Evolutionary conservation across 2,329 filamentous ascomycete species (phyloP), one percentile per base, ranked within the genome.

Genomic region (Dendrostoma leiphaemia): DNA sequence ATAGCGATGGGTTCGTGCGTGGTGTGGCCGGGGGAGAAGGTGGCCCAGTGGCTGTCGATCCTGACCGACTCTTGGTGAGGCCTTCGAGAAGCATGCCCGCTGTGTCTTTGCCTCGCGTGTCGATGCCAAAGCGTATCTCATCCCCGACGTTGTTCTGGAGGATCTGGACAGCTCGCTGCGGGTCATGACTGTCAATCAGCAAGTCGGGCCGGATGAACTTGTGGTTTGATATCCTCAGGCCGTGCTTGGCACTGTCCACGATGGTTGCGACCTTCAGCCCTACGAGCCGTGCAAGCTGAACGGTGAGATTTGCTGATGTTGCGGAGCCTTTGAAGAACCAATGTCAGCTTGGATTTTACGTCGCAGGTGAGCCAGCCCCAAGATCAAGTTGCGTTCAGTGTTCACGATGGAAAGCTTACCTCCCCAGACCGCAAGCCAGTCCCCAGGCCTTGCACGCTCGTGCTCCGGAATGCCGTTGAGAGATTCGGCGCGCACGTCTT

Each of bases 341-440:
- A 17, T 12, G n/a, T 37, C 21, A 26, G 17, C 34, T 13, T 47
- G 1, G 35, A 19, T 8, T 38, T 21, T 10, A 19, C n/a, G n/a
- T n/a, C n/a, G n/a, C n/a, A n/a, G n/a, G n/a, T n/a, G n/a, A n/a
- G n/a, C n/a, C n/a, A n/a, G n/a, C n/a, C 35, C 29, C 13, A 5
- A 38, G 21, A 34, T 21, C 6, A 31, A 15, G 2, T 7, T 43
- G 12, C 19, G 8, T 38, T 21, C 17, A 37, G 3, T 7, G 8
- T 28, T 23, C 13, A 23, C 9, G 19, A 38, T 35, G 10, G 19
- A 10, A 23, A 60, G n/a, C 73, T 64, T 61, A 75, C 83, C 88
- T 53, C 88, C 88, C 88, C 88, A 91, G 44, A 91, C 82, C 1
- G 82, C 83, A 35, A 91, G 70, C 81, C 86, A 91, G 56, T 91